Evolutionary conservation across 2,329 filamentous ascomycete species (phyloP).

Genomic region (Plenodomus tracheiphilus): DNA sequence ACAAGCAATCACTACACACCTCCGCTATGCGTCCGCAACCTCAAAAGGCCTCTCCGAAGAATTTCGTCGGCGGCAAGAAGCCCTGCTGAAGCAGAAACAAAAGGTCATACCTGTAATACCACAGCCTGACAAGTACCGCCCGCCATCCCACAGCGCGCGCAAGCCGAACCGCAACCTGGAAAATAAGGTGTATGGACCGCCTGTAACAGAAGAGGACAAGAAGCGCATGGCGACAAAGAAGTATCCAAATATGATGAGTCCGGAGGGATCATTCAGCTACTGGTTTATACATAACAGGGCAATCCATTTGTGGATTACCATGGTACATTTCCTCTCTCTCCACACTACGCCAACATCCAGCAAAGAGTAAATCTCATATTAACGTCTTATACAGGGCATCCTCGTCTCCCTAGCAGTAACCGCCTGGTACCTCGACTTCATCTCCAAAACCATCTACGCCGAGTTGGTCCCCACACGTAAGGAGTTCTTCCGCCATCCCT

Average conservation of each 20-base stretch:
- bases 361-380: no score
- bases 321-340: constrained; percentile 62
- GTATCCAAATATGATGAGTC: constrained; percentile 89
- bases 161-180: constrained; percentile 59
- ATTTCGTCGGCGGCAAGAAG: constrained; percentile 29
- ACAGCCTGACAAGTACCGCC: constrained; percentile 86
- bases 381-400: constrained; percentile 56
- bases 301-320: constrained; percentile 80
- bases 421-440: constrained; percentile 79
- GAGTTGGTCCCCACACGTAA: constrained; percentile 75
- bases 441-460: constrained; percentile 74
- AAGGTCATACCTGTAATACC: constrained; percentile 59
- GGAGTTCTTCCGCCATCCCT: constrained; percentile 70
- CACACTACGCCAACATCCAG: constrained; percentile 1
- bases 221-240: constrained; percentile 68
- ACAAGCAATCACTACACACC: constrained; percentile 13
- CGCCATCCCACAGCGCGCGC: constrained; percentile 82
- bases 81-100: constrained; percentile 33
- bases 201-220: constrained; percentile 67
- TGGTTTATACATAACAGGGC: constrained; percentile 78
- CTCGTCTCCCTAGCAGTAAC: constrained; percentile 69
- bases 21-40: constrained; percentile 40
- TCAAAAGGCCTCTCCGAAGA: constrained; percentile 36
- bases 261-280: constrained; percentile 77
- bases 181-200: constrained; percentile 74